Evolutionary conservation across 768 basidiomycete species (phyloP), one percentile per base, ranked within the genome.

Genomic region (Mycena vitilis): DNA sequence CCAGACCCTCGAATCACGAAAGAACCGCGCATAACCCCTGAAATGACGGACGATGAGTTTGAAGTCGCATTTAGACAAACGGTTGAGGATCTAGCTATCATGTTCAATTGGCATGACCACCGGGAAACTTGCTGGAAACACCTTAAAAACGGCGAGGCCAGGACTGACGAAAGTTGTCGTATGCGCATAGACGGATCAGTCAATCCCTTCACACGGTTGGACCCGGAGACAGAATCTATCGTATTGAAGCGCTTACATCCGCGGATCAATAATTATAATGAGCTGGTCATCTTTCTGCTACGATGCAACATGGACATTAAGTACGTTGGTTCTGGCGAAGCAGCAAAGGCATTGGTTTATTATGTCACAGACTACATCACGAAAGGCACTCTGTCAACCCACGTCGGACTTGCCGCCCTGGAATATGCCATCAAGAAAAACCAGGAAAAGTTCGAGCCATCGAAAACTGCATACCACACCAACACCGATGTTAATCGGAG

Each of bases 331-430:
- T 80, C 76, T 0, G 78, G 80, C 0, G 65, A 70, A n/a, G 69
- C 70, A 0, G 78, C 77, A 0, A 81, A 79, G 52, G 79, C 78
- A 0, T 42, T 78, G 0, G 62, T 81, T 0, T 80, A 73, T 56
- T 81, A 81, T 34, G 71, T 80, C 0, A 81, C 78, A 0, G 81
- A 82, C 44, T 81, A 82, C 51, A 79, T 82, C 10, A 81, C 78
- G 0, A 82, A 81, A 57, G 45, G 59, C 1, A 36, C 66, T 10
- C 22, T 79, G 18, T 69, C 72, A 3, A 52, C 68, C 0, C 68
- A 79, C 58, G 63, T 72, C 0, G 70, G 73, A 8, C 47, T 73
- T 1, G 47, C 58, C 0, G 74, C 75, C 0, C 16, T 75, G 6
- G 25, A 66, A 38, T 60, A 60, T n/a, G 74, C 71, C 4, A 60